These are phyloP conservation scores for Fusarium brachygibbosum DNA, from an alignment of 2,329 filamentous ascomycete genomes.

Conservation along the genomic window DNA sequence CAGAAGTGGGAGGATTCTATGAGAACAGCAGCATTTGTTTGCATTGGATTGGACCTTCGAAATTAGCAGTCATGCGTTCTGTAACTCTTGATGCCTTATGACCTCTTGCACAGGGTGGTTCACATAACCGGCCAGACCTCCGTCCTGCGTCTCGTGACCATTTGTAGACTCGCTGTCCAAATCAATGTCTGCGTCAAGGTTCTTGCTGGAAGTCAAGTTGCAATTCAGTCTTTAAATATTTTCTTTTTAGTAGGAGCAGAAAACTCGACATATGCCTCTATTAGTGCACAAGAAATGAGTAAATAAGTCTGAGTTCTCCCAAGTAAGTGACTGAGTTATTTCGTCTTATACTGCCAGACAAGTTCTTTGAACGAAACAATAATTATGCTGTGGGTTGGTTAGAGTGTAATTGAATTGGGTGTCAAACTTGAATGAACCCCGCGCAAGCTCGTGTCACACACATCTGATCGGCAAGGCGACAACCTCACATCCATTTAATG, in stretches of 20 bases:
- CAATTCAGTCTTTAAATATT: background rate
- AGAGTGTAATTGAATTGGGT: background rate
- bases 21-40: slow-evolving; percentile 33
- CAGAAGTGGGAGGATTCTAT: slow-evolving; percentile 10
- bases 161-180: background rate
- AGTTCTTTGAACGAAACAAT: background rate
- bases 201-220: background rate
- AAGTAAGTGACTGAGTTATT: background rate
- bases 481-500: slow-evolving; percentile 4
- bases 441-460: slow-evolving; percentile 8
- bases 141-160: slow-evolving; percentile 12
- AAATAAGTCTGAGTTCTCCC: background rate
- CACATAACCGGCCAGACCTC: background rate
- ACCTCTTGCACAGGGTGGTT: background rate
- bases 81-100: slow-evolving; percentile 28
- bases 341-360: background rate
- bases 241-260: too few relatives aligned
- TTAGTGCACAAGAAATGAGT: background rate
- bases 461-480: slow-evolving; percentile 23
- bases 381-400: slow-evolving; percentile 23
- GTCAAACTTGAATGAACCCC: slow-evolving; percentile 14
- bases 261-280: too few relatives aligned
- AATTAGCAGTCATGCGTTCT: slow-evolving; percentile 17
- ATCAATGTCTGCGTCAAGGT: background rate
- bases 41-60: background rate